Base-by-base conservation (phyloP, 148 eudicot genomes). In the Nyssa sinensis region DNA sequence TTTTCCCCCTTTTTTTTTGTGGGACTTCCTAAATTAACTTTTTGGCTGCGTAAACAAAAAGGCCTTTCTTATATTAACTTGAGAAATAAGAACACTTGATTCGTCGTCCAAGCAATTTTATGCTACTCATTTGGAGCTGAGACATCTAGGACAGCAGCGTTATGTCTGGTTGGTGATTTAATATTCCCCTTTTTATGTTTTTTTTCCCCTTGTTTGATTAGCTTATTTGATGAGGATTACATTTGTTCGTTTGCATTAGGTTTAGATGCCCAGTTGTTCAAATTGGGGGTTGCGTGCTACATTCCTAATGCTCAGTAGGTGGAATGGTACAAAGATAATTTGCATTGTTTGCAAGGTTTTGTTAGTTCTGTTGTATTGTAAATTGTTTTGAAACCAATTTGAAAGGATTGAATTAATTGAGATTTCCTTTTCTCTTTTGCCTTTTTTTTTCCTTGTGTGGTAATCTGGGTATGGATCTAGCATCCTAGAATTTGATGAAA, bases 51-150 rank as follows among this genome's bases (percentile, higher is more conserved):
- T n/a, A n/a, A n/a, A n/a, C n/a, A n/a, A n/a, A n/a, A n/a, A n/a
- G 74, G 60, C 17, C n/a, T 33, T 69, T 17, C 23, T 55, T 69
- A 39, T 14, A 39, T 44, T 16, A 24, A 16, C 35, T 51, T 67
- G 75, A 41, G 44, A 65, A 65, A 39, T 29, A 39, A 57, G 49
- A 55, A 60, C 76, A n/a, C 65, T 78, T 71, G 72, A 72, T 72
- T 67, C 60, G 32, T 64, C 34, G 19, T 29, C 14, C 34, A 5
- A 44, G 74, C 51, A 69, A 24, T 62, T 62, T 24, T 71, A 28
- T 34, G 62, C 29, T 58, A 28, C 35, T 37, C 2, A 30, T 59
- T 68, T 51, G 57, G 41, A 71, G 37, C 33, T 62, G 30, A 77
- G 51, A 59, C 30, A 71, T 70, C 47, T 64, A 71, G 80, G 67